Evolutionary conservation across 257 asterid genomes (phyloP).

Genomic region (Catharanthus roseus): DNA sequence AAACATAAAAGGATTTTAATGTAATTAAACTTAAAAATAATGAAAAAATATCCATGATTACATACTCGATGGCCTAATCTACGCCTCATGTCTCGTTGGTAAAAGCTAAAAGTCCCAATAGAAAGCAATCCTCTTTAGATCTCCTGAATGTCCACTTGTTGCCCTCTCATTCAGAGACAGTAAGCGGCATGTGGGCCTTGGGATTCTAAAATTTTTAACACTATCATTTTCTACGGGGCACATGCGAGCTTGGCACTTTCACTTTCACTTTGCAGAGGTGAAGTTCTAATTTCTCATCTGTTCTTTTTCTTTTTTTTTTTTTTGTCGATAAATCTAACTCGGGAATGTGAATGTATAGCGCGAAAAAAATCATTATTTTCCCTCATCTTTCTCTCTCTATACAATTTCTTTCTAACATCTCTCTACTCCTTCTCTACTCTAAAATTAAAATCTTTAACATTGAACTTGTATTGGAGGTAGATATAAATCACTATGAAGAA

Average conservation of each 20-base stretch:
- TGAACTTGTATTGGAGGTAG: too few species aligned
- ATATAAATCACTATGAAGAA: too few species aligned
- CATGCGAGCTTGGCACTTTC: background rate
- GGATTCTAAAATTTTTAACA: background rate
- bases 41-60: constrained; percentile 15
- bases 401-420: too few species aligned
- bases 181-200: constrained; percentile 27
- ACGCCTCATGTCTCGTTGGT: constrained; percentile 18
- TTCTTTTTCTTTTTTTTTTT: too few species aligned
- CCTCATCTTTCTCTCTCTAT: too few species aligned
- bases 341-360: too few species aligned
- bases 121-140: background rate
- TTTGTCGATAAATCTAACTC: too few species aligned
- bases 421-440: too few species aligned
- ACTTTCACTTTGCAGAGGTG: background rate
- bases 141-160: constrained; percentile 13
- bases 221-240: background rate
- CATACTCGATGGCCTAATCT: constrained; percentile 22
- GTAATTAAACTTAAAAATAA: background rate
- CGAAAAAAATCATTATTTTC: too few species aligned
- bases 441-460: too few species aligned
- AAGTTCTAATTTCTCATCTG: background rate
- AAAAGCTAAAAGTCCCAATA: constrained; percentile 1
- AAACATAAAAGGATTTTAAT: too few species aligned
- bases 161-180: constrained; percentile 20